phyloP scores from a whole-genome alignment of 2,329 filamentous ascomycete species.

The Juglanconis oblonga region DNA sequence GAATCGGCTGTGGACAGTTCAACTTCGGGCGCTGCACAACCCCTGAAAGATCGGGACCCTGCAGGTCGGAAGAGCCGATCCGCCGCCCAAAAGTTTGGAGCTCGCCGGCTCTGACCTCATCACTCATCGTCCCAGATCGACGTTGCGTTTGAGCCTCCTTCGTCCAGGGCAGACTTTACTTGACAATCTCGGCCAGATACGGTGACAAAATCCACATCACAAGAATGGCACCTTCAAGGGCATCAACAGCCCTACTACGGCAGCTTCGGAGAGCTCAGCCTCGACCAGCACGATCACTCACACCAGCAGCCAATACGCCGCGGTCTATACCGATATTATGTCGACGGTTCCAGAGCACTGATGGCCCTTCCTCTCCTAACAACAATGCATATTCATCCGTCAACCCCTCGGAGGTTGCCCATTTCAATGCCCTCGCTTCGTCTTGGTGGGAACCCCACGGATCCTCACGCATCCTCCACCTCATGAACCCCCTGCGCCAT shows the following conservation, averaged over 20 bases:
- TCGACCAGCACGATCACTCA: background rate
- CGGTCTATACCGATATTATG: slow-evolving; percentile 6
- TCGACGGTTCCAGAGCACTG: background rate
- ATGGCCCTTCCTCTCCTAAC: background rate
- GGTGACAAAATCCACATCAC: background rate
- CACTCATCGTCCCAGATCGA: background rate
- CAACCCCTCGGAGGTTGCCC: slow-evolving; percentile 83
- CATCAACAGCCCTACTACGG: slow-evolving; percentile 7
- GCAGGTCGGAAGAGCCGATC: background rate
- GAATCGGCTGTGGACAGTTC: background rate
- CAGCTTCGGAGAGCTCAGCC: background rate
- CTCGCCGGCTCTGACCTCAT: background rate
- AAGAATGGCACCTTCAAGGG: slow-evolving; percentile 17
- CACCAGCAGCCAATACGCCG: background rate
- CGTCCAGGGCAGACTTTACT: background rate
- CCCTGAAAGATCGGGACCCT: background rate
- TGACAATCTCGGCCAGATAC: background rate
- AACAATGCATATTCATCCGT: slow-evolving; percentile 60
- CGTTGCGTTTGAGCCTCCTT: background rate
- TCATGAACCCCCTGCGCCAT: slow-evolving; percentile 97
- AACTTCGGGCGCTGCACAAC: background rate
- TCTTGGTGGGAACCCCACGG: slow-evolving; percentile 98
- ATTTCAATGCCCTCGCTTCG: slow-evolving; percentile 90
- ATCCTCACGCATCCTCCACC: slow-evolving; percentile 84
- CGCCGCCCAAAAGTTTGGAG: background rate